Percentiles rank a stretch among this genome's conserved stretches.
phyloP scores from a whole-genome alignment of 1,284 basidiomycete species.

The Phellopilus nigrolimitatus region DNA sequence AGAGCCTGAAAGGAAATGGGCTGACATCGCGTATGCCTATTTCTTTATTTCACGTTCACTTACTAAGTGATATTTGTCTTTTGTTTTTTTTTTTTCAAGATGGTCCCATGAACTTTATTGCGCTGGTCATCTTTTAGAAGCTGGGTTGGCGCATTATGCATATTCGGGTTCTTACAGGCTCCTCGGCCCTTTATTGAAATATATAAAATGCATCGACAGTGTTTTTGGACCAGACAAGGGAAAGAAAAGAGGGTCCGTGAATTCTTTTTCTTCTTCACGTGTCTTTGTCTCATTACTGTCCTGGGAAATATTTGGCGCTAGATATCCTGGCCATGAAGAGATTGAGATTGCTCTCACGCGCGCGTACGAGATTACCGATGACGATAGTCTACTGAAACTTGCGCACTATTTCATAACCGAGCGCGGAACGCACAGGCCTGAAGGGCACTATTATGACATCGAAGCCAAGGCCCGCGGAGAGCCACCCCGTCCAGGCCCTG shows the following conservation, averaged over 20 bases:
- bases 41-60: background rate
- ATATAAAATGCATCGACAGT: slow-evolving; percentile 22
- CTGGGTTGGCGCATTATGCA: slow-evolving; percentile 24
- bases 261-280: too few species aligned
- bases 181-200: slow-evolving; percentile 22
- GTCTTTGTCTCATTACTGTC: too few species aligned
- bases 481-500: slow-evolving; percentile 21
- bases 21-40: slow-evolving; percentile 24
- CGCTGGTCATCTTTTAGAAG: slow-evolving; percentile 26
- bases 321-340: slow-evolving; percentile 26
- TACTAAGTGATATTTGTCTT: background rate
- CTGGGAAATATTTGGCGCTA: slow-evolving; percentile 1
- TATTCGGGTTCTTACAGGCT: slow-evolving; percentile 21
- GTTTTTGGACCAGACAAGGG: slow-evolving; percentile 22
- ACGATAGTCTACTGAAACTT: slow-evolving; percentile 16
- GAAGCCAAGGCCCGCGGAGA: slow-evolving; percentile 24
- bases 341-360: slow-evolving; percentile 23
- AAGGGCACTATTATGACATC: slow-evolving; percentile 24
- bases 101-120: slow-evolving; percentile 26
- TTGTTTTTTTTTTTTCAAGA: slow-evolving; percentile 10
- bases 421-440: slow-evolving; percentile 21
- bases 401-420: slow-evolving; percentile 26
- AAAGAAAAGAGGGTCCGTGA: slow-evolving; percentile 22
- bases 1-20: slow-evolving; percentile 24
- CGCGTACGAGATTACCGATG: slow-evolving; percentile 19